A percentile compares a stretch with the other conserved stretches of the same genome.
Conservation (phyloP, 495 filamentous ascomycete genomes). For the Trichocladium antarcticum region DNA sequence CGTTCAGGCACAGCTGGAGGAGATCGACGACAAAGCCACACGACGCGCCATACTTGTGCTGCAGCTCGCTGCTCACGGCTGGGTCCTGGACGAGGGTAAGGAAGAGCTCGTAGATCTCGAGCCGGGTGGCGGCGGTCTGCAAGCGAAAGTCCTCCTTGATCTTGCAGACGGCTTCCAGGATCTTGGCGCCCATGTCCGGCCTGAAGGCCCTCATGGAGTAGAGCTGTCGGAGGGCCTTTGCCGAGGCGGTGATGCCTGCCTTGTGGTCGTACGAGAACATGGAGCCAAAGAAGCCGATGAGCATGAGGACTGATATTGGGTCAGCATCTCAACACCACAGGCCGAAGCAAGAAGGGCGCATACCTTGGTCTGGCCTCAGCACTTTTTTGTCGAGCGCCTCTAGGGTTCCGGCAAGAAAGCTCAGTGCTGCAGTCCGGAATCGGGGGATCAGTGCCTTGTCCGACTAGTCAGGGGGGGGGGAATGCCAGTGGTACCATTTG, state of each 20-base stretch:
- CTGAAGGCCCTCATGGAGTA: constrained; percentile 37
- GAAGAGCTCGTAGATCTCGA: constrained; percentile 40
- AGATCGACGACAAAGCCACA: constrained; percentile 32
- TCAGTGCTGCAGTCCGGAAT: constrained; percentile 21
- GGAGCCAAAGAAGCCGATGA: constrained; percentile 39
- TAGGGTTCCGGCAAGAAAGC: constrained; percentile 37
- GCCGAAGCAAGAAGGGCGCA: neutral
- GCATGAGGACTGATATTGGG: constrained; percentile 21
- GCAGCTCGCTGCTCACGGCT: constrained; percentile 29
- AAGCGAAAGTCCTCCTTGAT: constrained; percentile 39
- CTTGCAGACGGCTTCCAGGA: constrained; percentile 33
- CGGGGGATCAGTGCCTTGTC: neutral
- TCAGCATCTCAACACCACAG: neutral
- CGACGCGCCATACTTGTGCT: constrained; percentile 30
- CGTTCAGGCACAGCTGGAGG: constrained; percentile 34
- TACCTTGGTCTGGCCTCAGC: constrained; percentile 33
- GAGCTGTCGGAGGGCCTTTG: constrained; percentile 36
- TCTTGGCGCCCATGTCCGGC: constrained; percentile 30
- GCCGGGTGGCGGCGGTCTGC: constrained; percentile 34
- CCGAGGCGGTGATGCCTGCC: constrained; percentile 38
- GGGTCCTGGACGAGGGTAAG: constrained; percentile 27
- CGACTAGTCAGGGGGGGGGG: too few relatives aligned
- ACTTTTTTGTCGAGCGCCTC: constrained; percentile 28
- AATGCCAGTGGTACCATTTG: constrained; percentile 20
- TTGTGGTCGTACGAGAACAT: constrained; percentile 43